Percentiles rank a stretch among this genome's conserved stretches.
Conservation (phyloP, 768 basidiomycete genomes). For the Tubosaeta sp. region DNA sequence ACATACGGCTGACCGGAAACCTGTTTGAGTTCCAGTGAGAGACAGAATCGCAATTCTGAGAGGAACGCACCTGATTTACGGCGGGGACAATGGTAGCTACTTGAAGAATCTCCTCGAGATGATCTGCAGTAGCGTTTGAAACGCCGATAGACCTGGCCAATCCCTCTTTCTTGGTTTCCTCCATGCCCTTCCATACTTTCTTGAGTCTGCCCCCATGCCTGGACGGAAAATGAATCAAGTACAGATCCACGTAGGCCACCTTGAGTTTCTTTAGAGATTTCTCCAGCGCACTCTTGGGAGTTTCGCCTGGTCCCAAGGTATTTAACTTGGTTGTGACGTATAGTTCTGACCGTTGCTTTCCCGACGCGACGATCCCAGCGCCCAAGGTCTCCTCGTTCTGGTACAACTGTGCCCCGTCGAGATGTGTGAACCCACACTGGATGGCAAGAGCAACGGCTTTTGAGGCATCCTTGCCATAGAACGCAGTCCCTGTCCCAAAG, state of each 20-base stretch:
- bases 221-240: conserved; percentile 52
- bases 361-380: conserved; percentile 45
- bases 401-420: conserved; percentile 64
- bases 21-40: conserved; percentile 20
- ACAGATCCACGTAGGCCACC: conserved; percentile 57
- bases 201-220: conserved; percentile 40
- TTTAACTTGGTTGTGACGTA: conserved; percentile 61
- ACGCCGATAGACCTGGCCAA: conserved; percentile 45
- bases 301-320: conserved; percentile 33
- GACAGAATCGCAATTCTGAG: not conserved
- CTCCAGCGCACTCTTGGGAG: conserved; percentile 46
- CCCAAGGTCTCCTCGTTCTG: conserved; percentile 52
- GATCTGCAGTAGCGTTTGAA: conserved; percentile 46
- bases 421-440: conserved; percentile 52
- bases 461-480: conserved; percentile 42
- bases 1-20: conserved; percentile 55
- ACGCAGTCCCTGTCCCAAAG: conserved; percentile 60
- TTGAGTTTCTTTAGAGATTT: conserved; percentile 53
- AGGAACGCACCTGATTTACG: conserved; percentile 46
- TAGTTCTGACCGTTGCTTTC: conserved; percentile 49
- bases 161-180: conserved; percentile 45
- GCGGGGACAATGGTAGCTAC: conserved; percentile 44
- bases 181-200: conserved; percentile 59
- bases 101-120: conserved; percentile 42
- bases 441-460: conserved; percentile 43